Evolutionary conservation across 164 flowering plant species (phyloP).

Genomic region (Piper longum): DNA sequence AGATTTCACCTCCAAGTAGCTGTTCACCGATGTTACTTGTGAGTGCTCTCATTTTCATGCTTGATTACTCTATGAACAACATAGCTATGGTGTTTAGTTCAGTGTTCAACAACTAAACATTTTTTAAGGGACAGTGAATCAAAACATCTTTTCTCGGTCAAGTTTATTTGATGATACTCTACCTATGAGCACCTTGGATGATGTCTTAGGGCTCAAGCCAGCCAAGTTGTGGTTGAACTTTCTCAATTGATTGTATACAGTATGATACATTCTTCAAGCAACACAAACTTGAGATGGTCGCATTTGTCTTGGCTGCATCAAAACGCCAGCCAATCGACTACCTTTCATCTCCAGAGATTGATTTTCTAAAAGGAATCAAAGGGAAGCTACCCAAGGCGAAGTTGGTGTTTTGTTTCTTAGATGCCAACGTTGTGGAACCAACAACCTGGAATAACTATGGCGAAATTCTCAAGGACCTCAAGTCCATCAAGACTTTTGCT

Average conservation of each 20-base stretch:
- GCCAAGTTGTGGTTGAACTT: conserved; percentile 30
- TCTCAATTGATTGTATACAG: conserved; percentile 22
- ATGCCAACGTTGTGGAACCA: conserved; percentile 41
- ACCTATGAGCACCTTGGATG: conserved; percentile 31
- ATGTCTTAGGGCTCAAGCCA: conserved; percentile 20
- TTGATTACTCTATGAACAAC: neutral
- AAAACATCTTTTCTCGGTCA: conserved; percentile 34
- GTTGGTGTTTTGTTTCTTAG: conserved; percentile 42
- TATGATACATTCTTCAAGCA: conserved; percentile 46
- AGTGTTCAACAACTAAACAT: neutral
- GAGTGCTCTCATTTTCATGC: conserved; percentile 11
- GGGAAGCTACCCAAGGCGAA: conserved; percentile 32
- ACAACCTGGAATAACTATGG: conserved; percentile 48
- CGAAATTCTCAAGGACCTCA: conserved; percentile 29
- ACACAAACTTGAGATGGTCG: conserved; percentile 22
- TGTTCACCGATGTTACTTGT: conserved; percentile 37
- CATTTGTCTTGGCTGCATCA: conserved; percentile 15
- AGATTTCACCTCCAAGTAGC: conserved; percentile 32
- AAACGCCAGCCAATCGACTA: conserved; percentile 15
- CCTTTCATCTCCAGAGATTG: conserved; percentile 76
- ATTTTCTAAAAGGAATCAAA: conserved; percentile 44
- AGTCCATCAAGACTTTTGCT: conserved; percentile 48
- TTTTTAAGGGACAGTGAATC: conserved; percentile 33
- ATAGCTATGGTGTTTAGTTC: neutral
- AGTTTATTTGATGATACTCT: conserved; percentile 29